Evolutionary conservation across 1,284 basidiomycete species (phyloP), one percentile per base, ranked within the genome.

Genomic region (Polyporus tsugae): DNA sequence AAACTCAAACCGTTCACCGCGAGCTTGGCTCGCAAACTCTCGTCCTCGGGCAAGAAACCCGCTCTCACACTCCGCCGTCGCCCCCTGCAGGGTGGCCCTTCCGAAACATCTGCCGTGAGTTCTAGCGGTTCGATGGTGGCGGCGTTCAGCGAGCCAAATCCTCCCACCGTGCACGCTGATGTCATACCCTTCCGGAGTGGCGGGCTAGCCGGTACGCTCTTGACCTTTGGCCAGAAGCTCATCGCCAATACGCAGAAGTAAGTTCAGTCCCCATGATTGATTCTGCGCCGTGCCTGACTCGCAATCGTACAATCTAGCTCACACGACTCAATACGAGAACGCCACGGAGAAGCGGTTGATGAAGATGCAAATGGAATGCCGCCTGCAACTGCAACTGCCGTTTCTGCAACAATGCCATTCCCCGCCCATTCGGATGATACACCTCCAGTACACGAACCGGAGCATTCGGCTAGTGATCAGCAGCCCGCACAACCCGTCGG

Each of bases 191-290:
- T 64, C 38, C 61, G 46, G 19, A 46, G 53, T 25, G 73, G 74
- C 17, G 74, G 72, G 39, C 64, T 77, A 61, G 76, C 75, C n/a
- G 69, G 69, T 46, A 66, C 74, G 13, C 73, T 77, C 33, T 61
- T 77, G 66, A 72, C 76, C n/a, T 77, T 67, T 46, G 75, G 74
- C 1, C 70, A 73, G 61, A 65, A 65, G 63, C 46, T 73, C 25
- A 63, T 72, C 42, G 65, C 68, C n/a, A 64, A 57, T 36, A 29
- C 67, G 39, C 60, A 62, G 49, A 70, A 66, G 74, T 74, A 55
- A 70, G 74, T 29, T 41, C n/a, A 13, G 53, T 53, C 29, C 55
- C 19, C 33, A 11, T n/a, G 6, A 39, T 38, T 36, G 25, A 60
- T 42, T 22, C 22, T 44, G 39, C 1, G 22, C 22, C 6, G 59